Percentiles rank a stretch among this genome's conserved stretches.
phyloP scores from a whole-genome alignment of 192 early-diverging fungal genomes.

The Backusella australiensis region DNA sequence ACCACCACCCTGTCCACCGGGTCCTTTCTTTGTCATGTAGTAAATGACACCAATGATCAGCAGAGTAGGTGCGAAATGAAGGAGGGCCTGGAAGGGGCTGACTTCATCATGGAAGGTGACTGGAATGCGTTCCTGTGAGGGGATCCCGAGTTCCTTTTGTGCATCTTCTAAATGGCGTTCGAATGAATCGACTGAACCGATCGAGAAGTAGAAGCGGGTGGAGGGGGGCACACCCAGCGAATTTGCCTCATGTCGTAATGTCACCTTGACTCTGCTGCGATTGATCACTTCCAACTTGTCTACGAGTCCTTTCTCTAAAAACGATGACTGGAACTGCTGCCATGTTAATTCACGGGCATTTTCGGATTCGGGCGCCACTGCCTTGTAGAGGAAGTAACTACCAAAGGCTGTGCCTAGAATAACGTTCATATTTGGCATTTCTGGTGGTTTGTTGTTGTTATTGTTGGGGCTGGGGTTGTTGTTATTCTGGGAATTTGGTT shows the following conservation, averaged over 20 bases:
- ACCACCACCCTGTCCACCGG: conserved; percentile 61
- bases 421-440: conserved; percentile 44
- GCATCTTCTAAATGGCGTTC: conserved; percentile 87
- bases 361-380: conserved; percentile 39
- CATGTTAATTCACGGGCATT: conserved; percentile 76
- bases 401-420: conserved; percentile 43
- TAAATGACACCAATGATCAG: conserved; percentile 85
- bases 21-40: conserved; percentile 81
- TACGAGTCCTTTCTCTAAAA: conserved; percentile 90
- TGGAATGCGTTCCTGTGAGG: conserved; percentile 83
- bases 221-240: conserved; percentile 27
- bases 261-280: conserved; percentile 77
- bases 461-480: not conserved
- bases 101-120: conserved; percentile 87
- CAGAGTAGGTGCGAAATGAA: conserved; percentile 92
- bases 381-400: conserved; percentile 47
- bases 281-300: conserved; percentile 88
- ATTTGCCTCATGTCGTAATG: conserved; percentile 66
- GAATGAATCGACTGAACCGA: conserved; percentile 93
- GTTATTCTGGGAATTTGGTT: not conserved
- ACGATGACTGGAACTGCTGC: conserved; percentile 85
- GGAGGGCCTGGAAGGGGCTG: conserved; percentile 62
- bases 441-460: conserved; percentile 14
- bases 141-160: conserved; percentile 89
- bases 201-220: conserved; percentile 74